Evolutionary conservation across 768 basidiomycete species (phyloP), one percentile per base, ranked within the genome.

Genomic region (Hygrophorus russula): DNA sequence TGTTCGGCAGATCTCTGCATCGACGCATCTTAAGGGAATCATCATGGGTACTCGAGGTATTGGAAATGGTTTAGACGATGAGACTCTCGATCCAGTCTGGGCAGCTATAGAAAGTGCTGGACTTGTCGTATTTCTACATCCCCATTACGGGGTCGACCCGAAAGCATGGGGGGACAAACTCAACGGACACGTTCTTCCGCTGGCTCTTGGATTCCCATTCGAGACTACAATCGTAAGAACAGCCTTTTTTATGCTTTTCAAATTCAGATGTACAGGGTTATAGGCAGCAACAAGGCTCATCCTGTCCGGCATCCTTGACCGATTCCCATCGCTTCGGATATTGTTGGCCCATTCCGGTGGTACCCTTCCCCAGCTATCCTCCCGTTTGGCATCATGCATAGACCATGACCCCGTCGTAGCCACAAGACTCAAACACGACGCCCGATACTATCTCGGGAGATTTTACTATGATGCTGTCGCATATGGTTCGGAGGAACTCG

Each of bases 301-400:
- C 53, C 73, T 91, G 39, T 70, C 84, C 9, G 89, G 90, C 1
- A 74, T 81, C 14, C 67, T 90, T 50, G 89, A 93, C 57, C 78
- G 82, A 15, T 79, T 80, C 62, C 88, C 88, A 2, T 56, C 62
- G 19, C 77, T 92, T 36, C 76, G 78, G 24, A 63, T 93, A 41
- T 71, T 93, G 11, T 76, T 92, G 47, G 89, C 89, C 1, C 89
- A 93, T 57, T 88, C 88, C 2, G 89, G 88, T 18, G 89, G 89
- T 8, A 80, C 83, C 2, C 73, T 93, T 28, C 82, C 89, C 20
- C 80, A 80, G 42, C 67, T 92, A 13, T 91, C 88, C 8, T 89
- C 87, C 15, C 79, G 89, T 19, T 68, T 93, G 30, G 80, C 86
- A 0, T 86, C 82, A 2, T 92, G 89, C 55, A 81, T 93, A 49